A percentile compares a stretch with the other conserved stretches of the same genome.
phyloP scores from a whole-genome alignment of 371 early-diverging fungal genomes.

The Lichtheimia ornata region DNA sequence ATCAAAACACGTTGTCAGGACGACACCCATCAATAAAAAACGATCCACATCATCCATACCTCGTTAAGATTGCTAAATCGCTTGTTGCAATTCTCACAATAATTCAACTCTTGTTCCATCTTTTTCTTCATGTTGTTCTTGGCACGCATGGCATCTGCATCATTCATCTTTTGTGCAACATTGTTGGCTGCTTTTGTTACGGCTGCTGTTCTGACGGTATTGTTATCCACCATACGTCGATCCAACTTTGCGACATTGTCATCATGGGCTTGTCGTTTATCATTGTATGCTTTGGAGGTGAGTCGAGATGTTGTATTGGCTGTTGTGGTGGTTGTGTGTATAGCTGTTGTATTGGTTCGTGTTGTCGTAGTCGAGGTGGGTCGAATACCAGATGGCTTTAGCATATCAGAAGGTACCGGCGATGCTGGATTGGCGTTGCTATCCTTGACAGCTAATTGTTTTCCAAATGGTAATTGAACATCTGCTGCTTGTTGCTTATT shows the following conservation, averaged over 20 bases:
- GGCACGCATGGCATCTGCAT: slow-evolving; percentile 2
- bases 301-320: slow-evolving; percentile 15
- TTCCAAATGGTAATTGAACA: neutral
- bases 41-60: slow-evolving; percentile 20
- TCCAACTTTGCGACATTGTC: slow-evolving; percentile 33
- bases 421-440: neutral
- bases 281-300: slow-evolving; percentile 8
- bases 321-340: slow-evolving; percentile 5
- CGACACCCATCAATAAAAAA: neutral
- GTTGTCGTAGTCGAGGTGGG: slow-evolving; percentile 1
- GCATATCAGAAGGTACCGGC: neutral
- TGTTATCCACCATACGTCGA: slow-evolving; percentile 34
- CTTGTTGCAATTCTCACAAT: slow-evolving; percentile 44
- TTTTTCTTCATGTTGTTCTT: slow-evolving; percentile 7
- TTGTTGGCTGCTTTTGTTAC: slow-evolving; percentile 8
- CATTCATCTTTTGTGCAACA: slow-evolving; percentile 10
- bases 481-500: slow-evolving; percentile 5
- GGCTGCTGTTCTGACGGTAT: slow-evolving; percentile 6
- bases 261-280: slow-evolving; percentile 18
- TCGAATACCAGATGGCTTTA: neutral
- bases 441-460: neutral
- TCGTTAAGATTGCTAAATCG: slow-evolving; percentile 26
- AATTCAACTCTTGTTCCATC: slow-evolving; percentile 23
- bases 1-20: neutral
- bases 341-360: slow-evolving; percentile 5